Conservation (phyloP, 2,329 filamentous ascomycete genomes). For the Monascus ruber region DNA sequence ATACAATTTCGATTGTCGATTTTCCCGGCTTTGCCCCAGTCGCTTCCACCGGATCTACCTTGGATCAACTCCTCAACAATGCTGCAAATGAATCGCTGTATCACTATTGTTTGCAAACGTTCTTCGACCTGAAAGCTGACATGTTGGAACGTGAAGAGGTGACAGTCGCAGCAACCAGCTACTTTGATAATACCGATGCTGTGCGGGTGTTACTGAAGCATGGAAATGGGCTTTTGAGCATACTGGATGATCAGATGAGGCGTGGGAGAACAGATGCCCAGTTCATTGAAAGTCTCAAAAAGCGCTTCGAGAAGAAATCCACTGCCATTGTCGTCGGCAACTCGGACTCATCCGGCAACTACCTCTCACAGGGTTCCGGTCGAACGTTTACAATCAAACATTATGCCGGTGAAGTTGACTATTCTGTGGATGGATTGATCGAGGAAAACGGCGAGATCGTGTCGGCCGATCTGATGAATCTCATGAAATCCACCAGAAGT, state of each 20-base stretch:
- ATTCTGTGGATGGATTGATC: conserved; percentile 71
- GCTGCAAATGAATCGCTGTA: conserved; percentile 86
- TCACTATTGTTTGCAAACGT: conserved; percentile 86
- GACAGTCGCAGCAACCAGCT: conserved; percentile 77
- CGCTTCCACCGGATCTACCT: conserved; percentile 65
- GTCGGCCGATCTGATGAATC: conserved; percentile 87
- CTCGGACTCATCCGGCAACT: conserved; percentile 71
- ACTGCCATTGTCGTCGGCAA: conserved; percentile 72
- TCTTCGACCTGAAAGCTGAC: conserved; percentile 90
- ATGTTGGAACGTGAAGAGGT: conserved; percentile 92
- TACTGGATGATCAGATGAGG: conserved; percentile 89
- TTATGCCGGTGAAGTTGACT: conserved; percentile 94
- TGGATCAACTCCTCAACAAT: conserved; percentile 92
- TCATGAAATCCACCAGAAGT: conserved; percentile 79
- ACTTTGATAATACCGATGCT: conserved; percentile 95
- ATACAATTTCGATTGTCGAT: conserved; percentile 90
- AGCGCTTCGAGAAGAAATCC: conserved; percentile 91
- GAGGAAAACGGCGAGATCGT: conserved; percentile 96
- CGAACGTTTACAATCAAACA: conserved; percentile 85
- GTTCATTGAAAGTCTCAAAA: conserved; percentile 78
- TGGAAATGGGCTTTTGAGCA: conserved; percentile 84
- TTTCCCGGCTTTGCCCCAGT: conserved; percentile 91
- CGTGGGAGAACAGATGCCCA: conserved; percentile 82
- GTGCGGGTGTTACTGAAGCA: conserved; percentile 84
- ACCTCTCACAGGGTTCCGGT: conserved; percentile 67